Evolutionary conservation across 345 rosid species (phyloP).

Genomic region (Brassica incana): DNA sequence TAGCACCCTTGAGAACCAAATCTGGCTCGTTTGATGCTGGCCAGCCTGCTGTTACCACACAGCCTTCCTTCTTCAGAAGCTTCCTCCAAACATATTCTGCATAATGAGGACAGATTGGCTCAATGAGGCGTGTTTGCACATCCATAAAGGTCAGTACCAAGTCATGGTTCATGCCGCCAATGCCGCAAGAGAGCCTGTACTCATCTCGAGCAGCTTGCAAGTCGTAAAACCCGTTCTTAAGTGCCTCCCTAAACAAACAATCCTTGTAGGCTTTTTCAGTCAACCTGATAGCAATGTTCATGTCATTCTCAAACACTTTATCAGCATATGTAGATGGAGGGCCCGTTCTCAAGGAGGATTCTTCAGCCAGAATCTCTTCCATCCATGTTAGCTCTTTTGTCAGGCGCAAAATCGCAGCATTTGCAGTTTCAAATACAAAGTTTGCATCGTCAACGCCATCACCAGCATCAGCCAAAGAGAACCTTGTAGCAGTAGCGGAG

Average conservation of each 20-base stretch:
- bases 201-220: conserved; percentile 94
- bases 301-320: conserved; percentile 79
- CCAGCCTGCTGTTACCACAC: conserved; percentile 85
- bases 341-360: conserved; percentile 69
- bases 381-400: conserved; percentile 92
- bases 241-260: conserved; percentile 90
- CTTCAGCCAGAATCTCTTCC: conserved; percentile 73
- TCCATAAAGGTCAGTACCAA: conserved; percentile 77
- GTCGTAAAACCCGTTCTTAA: conserved; percentile 87
- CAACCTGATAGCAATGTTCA: conserved; percentile 67
- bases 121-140: conserved; percentile 81
- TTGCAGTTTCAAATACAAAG: conserved; percentile 86
- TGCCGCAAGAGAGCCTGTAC: conserved; percentile 83
- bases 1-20: conserved; percentile 74
- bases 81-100: conserved; percentile 89
- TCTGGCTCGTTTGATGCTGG: conserved; percentile 73
- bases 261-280: conserved; percentile 23
- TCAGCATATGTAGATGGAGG: conserved; percentile 79
- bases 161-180: conserved; percentile 69
- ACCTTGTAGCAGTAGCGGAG: conserved; percentile 90
- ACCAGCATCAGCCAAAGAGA: conserved; percentile 92
- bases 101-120: conserved; percentile 95
- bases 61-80: conserved; percentile 76
- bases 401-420: conserved; percentile 82
- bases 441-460: conserved; percentile 99